Conservation (phyloP, 148 eudicot species). For the Gaultheria prostrata region DNA sequence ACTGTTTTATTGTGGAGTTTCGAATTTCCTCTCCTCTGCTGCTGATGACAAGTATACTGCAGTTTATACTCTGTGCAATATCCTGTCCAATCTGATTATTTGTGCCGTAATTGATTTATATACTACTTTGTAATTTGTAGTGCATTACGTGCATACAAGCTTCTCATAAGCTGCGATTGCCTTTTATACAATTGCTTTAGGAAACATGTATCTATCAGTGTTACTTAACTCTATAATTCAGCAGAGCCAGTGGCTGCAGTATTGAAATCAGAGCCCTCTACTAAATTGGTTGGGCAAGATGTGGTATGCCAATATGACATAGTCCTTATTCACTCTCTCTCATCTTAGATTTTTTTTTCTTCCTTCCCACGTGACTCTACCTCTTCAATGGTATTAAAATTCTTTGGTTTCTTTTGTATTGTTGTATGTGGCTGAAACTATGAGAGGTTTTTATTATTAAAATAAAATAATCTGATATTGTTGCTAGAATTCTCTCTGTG, state of each 20-base stretch:
- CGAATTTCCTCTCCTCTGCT: neutral
- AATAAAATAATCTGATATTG: neutral
- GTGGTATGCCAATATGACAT: conserved; percentile 26
- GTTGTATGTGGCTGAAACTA: neutral
- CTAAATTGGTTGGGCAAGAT: conserved; percentile 16
- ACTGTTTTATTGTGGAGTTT: neutral
- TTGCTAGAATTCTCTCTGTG: neutral
- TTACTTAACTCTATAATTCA: conserved; percentile 21
- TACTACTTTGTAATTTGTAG: neutral
- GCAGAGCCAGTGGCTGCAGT: conserved; percentile 28
- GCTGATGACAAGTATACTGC: neutral
- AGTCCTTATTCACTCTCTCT: neutral
- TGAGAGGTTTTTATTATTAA: neutral
- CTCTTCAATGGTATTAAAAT: neutral
- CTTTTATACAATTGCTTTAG: neutral
- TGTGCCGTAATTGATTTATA: neutral
- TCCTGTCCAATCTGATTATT: neutral
- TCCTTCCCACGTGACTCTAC: neutral
- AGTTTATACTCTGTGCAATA: neutral
- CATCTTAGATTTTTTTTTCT: neutral
- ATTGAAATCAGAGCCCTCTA: conserved; percentile 17
- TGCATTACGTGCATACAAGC: neutral
- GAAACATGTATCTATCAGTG: neutral
- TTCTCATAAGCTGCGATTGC: neutral
- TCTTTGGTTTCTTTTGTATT: neutral